Evolutionary conservation across 495 filamentous ascomycete species (phyloP).

Genomic region (Aspergillus indologenus): DNA sequence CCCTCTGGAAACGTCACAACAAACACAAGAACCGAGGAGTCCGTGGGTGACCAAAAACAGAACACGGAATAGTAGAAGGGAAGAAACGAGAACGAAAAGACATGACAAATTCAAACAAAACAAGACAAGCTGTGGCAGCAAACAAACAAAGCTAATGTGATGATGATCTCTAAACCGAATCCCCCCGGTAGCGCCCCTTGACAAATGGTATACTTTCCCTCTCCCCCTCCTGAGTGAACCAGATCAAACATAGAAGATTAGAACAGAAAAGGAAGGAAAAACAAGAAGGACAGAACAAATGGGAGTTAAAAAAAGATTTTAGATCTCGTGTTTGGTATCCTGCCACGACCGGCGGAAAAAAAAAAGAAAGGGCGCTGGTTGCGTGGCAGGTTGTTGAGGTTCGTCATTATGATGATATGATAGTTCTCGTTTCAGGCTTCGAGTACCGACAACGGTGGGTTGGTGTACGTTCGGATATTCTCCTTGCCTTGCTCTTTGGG

Average conservation of each 20-base stretch:
- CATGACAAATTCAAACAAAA: too few relatives aligned
- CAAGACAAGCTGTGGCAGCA: too few relatives aligned
- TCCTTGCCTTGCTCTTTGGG: conserved; percentile 30
- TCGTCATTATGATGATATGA: neutral
- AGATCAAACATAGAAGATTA: neutral
- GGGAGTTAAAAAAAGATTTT: neutral
- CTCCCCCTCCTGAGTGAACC: too few relatives aligned
- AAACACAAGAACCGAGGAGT: too few relatives aligned
- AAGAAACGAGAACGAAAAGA: too few relatives aligned
- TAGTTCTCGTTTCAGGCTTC: neutral
- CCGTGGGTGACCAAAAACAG: too few relatives aligned
- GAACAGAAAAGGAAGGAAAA: neutral
- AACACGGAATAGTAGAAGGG: too few relatives aligned
- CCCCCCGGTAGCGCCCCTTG: too few relatives aligned
- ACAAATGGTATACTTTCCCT: too few relatives aligned
- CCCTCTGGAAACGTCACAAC: too few relatives aligned
- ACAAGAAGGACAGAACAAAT: neutral
- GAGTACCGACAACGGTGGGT: neutral
- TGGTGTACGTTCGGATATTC: conserved; percentile 21
- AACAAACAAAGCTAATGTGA: too few relatives aligned
- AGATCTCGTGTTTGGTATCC: neutral
- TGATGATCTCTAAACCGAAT: too few relatives aligned
- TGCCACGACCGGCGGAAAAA: neutral
- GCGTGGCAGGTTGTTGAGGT: neutral
- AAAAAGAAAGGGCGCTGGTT: neutral